phyloP scores from a whole-genome alignment of 305 asterid genomes.

The Caryopteris hybrid region DNA sequence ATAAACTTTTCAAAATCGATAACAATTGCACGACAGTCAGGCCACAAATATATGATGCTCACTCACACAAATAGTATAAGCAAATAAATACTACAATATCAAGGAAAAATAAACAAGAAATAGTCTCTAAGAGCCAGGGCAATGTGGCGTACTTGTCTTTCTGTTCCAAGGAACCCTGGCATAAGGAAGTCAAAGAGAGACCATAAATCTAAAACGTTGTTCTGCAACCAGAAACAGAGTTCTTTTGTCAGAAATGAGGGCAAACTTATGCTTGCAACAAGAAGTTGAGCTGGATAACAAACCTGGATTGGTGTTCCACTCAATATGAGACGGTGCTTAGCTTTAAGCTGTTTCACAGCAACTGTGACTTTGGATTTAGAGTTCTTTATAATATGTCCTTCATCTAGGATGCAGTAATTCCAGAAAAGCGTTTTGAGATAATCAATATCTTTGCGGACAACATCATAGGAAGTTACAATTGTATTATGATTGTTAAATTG shows the following conservation, averaged over 20 bases:
- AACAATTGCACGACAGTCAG: background rate
- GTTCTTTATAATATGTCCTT: slow-evolving; percentile 94
- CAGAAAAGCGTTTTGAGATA: slow-evolving; percentile 63
- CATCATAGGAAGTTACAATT: slow-evolving; percentile 91
- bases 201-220: slow-evolving; percentile 97
- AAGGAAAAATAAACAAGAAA: slow-evolving; percentile 5
- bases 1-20: background rate
- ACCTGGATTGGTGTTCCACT: slow-evolving; percentile 99
- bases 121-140: slow-evolving; percentile 11
- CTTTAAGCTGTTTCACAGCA: slow-evolving; percentile 94
- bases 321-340: slow-evolving; percentile 93
- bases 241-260: slow-evolving; percentile 27
- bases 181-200: slow-evolving; percentile 98
- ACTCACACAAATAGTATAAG: background rate
- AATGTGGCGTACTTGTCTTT: slow-evolving; percentile 78
- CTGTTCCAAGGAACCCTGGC: slow-evolving; percentile 99
- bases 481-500: slow-evolving; percentile 73
- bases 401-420: slow-evolving; percentile 97
- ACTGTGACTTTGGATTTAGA: slow-evolving; percentile 89
- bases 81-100: background rate
- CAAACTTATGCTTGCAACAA: slow-evolving; percentile 8
- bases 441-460: slow-evolving; percentile 92
- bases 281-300: slow-evolving; percentile 21
- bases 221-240: slow-evolving; percentile 58
- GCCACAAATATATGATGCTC: background rate